Evolutionary conservation across 331 rosid species (phyloP).

Genomic region (Phaseolus coccineus): DNA sequence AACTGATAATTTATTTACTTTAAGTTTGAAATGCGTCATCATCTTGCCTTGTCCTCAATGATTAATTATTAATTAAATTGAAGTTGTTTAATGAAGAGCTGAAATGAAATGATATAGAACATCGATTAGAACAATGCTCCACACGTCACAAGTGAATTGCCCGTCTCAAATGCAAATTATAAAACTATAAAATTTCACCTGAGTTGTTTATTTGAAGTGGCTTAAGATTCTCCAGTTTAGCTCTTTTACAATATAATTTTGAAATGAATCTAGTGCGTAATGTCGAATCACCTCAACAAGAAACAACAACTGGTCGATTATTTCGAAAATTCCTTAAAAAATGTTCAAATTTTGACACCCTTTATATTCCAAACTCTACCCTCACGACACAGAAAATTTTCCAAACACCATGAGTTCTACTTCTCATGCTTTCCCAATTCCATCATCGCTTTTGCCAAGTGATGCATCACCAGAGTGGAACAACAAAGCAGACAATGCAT

Average conservation of each 20-base stretch:
- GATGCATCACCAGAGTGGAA: constrained; percentile 56
- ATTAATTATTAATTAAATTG: neutral
- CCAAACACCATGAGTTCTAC: constrained; percentile 37
- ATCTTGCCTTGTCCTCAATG: neutral
- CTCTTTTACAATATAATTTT: neutral
- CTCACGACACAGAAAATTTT: constrained; percentile 42
- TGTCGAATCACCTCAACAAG: constrained; percentile 26
- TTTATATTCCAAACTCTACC: constrained; percentile 41
- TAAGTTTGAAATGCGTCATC: neutral
- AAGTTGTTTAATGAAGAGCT: no score
- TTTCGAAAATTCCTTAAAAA: constrained; percentile 37
- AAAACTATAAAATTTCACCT: constrained; percentile 3
- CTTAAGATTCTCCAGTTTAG: neutral
- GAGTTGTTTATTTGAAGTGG: neutral
- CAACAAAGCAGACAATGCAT: constrained; percentile 76
- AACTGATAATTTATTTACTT: no score
- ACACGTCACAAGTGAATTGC: neutral
- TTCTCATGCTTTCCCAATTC: neutral
- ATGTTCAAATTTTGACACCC: constrained; percentile 31
- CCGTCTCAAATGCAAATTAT: neutral
- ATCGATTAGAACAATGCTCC: constrained; percentile 38
- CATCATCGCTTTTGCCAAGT: constrained; percentile 1
- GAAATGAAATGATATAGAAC: neutral
- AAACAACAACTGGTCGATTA: constrained; percentile 33
- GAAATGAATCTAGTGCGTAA: constrained; percentile 39